Conservation (phyloP, 768 basidiomycete genomes). For the Naematelia aurantialba region DNA sequence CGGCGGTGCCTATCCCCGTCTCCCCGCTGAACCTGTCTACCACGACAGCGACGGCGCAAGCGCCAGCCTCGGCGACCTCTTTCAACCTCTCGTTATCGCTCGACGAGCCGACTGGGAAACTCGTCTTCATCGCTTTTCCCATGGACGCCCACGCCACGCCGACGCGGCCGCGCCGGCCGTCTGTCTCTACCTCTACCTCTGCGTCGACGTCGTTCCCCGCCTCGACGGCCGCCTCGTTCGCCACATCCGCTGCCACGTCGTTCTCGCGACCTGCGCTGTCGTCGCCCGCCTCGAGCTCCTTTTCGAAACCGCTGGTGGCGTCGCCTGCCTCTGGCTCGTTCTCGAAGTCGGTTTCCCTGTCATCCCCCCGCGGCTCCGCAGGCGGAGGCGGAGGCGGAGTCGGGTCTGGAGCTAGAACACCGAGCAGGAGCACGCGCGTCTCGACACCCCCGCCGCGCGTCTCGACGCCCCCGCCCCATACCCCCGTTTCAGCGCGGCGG, state of each 20-base stretch:
- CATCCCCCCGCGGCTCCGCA: background rate
- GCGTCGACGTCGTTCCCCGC: too few relatives aligned
- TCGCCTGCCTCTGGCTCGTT: background rate
- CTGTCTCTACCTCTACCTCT: background rate
- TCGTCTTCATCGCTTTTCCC: constrained; percentile 43
- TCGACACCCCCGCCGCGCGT: constrained; percentile 2
- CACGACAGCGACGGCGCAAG: constrained; percentile 1
- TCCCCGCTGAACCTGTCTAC: constrained; percentile 20
- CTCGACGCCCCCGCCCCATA: constrained; percentile 3
- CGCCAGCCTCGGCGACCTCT: constrained; percentile 30
- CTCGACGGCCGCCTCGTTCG: too few relatives aligned
- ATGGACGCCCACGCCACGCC: constrained; percentile 26
- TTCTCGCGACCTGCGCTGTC: too few relatives aligned
- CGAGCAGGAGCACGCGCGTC: background rate
- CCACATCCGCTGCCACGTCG: too few relatives aligned
- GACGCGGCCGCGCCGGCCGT: constrained; percentile 7
- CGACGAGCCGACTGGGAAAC: constrained; percentile 38
- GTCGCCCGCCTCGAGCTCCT: too few relatives aligned
- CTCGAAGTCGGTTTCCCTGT: background rate
- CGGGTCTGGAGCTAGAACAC: background rate
- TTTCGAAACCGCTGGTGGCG: too few relatives aligned
- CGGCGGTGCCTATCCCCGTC: background rate
- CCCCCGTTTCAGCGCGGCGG: background rate
- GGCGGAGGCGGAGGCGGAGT: background rate
- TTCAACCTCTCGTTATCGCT: constrained; percentile 43